Conservation (phyloP, 2,329 filamentous ascomycete species). For the Stachybotrys elegans region DNA sequence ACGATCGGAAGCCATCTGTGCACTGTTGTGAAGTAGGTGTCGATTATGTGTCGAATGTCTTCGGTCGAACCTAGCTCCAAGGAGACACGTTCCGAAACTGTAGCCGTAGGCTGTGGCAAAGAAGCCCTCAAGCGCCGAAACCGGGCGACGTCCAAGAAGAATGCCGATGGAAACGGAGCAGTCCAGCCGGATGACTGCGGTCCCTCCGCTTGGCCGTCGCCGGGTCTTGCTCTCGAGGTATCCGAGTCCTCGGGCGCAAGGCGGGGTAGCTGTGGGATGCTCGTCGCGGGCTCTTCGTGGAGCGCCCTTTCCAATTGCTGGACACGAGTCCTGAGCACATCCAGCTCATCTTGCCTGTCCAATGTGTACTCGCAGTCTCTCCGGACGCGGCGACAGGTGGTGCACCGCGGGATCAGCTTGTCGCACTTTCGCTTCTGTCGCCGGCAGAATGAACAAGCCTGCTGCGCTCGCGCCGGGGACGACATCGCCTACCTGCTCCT, state of each 20-base stretch:
- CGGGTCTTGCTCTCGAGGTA: neutral
- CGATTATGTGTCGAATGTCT: neutral
- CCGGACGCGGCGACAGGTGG: constrained; percentile 1
- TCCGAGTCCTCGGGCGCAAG: neutral
- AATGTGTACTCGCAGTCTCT: constrained; percentile 1
- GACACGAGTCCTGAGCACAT: neutral
- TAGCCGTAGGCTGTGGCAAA: constrained; percentile 1
- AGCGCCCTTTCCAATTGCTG: neutral
- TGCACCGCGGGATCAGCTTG: constrained; percentile 1
- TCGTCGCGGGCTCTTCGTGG: neutral
- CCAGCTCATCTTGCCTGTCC: constrained; percentile 1
- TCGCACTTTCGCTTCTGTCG: constrained; percentile 1
- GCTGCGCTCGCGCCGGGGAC: neutral
- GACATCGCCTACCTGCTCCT: neutral
- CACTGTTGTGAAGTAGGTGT: constrained; percentile 1
- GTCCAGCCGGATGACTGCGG: neutral
- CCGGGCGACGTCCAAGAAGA: neutral
- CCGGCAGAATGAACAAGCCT: constrained; percentile 1
- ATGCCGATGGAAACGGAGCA: constrained; percentile 1
- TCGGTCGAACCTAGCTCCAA: neutral
- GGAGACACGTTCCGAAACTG: constrained; percentile 1
- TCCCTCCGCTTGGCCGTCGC: neutral
- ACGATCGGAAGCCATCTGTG: constrained; percentile 1
- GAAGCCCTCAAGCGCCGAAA: constrained; percentile 1
- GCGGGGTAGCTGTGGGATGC: neutral